phyloP scores from a whole-genome alignment of 2,329 filamentous ascomycete species.

The Bimuria novae-zelandiae region DNA sequence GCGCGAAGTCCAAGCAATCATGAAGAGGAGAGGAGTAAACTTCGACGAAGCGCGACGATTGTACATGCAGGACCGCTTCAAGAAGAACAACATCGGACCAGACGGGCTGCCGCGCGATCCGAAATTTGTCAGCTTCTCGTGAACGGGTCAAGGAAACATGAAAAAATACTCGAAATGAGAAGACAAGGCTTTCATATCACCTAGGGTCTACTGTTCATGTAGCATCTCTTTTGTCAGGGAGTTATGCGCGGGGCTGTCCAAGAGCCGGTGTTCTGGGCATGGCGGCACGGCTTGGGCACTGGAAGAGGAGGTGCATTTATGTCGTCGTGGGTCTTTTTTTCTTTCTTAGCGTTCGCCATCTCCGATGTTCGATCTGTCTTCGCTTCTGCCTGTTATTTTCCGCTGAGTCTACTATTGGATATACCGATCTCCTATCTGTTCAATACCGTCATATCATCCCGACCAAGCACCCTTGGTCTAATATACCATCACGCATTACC shows the following conservation, averaged over 20 bases:
- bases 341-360: neutral
- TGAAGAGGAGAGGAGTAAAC: slow-evolving; percentile 79
- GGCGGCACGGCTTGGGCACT: neutral
- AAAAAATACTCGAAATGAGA: neutral
- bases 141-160: neutral
- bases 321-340: neutral
- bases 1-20: slow-evolving; percentile 81
- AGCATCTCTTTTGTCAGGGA: neutral
- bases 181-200: neutral
- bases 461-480: neutral
- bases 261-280: neutral
- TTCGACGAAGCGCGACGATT: slow-evolving; percentile 91
- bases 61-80: slow-evolving; percentile 85
- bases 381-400: neutral
- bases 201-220: neutral
- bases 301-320: neutral
- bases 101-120: slow-evolving; percentile 89
- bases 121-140: slow-evolving; percentile 91
- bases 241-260: neutral
- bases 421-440: neutral
- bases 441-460: neutral
- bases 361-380: slow-evolving; percentile 1
- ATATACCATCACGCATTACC: neutral
- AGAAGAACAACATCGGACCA: slow-evolving; percentile 82
- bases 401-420: neutral